phyloP scores from a whole-genome alignment of 73 alveolate genomes.

The Uronychia binucleata region DNA sequence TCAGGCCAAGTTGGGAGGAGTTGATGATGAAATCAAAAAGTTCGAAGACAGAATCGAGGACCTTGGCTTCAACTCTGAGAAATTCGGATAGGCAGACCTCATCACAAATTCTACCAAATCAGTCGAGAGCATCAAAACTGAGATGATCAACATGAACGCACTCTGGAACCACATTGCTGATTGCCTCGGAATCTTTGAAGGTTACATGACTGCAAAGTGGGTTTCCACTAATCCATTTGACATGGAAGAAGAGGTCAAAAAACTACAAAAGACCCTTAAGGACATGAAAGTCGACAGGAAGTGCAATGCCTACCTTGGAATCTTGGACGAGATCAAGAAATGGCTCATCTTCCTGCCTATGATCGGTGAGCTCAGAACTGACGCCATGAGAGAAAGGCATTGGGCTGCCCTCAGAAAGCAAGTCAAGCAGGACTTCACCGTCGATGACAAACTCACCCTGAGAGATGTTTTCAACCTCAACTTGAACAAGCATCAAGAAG shows the following conservation, averaged over 20 bases:
- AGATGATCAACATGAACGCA: constrained; percentile 82
- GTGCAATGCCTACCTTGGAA: constrained; percentile 93
- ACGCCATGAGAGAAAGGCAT: constrained; percentile 84
- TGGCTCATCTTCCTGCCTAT: constrained; percentile 86
- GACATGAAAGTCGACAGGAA: constrained; percentile 94
- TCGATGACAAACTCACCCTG: constrained; percentile 65
- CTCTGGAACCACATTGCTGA: constrained; percentile 94
- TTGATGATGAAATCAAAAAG: constrained; percentile 73
- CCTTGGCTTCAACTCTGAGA: constrained; percentile 84
- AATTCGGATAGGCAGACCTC: constrained; percentile 97
- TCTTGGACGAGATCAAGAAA: constrained; percentile 82
- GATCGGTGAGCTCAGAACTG: constrained; percentile 77
- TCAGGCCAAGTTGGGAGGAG: constrained; percentile 73
- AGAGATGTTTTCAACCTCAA: constrained; percentile 81
- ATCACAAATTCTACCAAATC: constrained; percentile 87
- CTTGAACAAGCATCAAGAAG: constrained; percentile 76
- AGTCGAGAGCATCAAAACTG: constrained; percentile 89
- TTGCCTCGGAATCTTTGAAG: constrained; percentile 80
- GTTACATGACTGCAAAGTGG: constrained; percentile 94
- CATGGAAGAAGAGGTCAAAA: constrained; percentile 97
- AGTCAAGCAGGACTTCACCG: constrained; percentile 60
- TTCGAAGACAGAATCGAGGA: constrained; percentile 83
- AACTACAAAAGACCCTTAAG: constrained; percentile 73
- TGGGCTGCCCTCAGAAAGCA: constrained; percentile 77
- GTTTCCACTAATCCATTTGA: constrained; percentile 92